Conservation (phyloP, 805 yeast genomes). For the Huiozyma naganishii region DNA sequence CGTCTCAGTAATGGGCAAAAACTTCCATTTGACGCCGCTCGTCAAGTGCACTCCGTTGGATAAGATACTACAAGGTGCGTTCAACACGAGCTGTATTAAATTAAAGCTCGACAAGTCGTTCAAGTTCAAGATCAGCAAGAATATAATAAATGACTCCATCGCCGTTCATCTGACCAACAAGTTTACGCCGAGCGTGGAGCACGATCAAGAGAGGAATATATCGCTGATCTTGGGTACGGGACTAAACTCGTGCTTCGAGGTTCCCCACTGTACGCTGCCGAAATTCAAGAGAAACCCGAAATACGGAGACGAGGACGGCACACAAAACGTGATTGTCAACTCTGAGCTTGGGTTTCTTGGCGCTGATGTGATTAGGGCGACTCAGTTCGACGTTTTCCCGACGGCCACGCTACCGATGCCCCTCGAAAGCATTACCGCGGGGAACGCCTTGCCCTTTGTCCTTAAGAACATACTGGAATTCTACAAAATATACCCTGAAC, state of each 20-base stretch:
- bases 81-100: constrained; percentile 10
- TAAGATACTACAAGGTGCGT: constrained; percentile 30
- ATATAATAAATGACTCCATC: constrained; percentile 52
- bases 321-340: constrained; percentile 11
- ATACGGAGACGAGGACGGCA: not conserved
- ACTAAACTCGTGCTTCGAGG: constrained; percentile 38
- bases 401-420: constrained; percentile 14
- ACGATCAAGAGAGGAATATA: constrained; percentile 22
- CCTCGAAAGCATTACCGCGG: constrained; percentile 20
- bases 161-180: constrained; percentile 50
- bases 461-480: constrained; percentile 10
- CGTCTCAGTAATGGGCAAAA: constrained; percentile 50
- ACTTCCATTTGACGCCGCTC: constrained; percentile 38
- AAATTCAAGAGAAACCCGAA: constrained; percentile 4
- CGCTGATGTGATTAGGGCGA: constrained; percentile 7
- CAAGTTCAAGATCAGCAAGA: constrained; percentile 30
- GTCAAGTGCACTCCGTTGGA: constrained; percentile 34
- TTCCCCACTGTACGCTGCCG: constrained; percentile 13
- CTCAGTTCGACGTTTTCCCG: constrained; percentile 11
- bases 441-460: constrained; percentile 20
- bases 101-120: constrained; percentile 2
- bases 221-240: constrained; percentile 67
- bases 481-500: constrained; percentile 8
- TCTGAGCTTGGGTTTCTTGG: constrained; percentile 21
- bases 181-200: constrained; percentile 5